Conservation (phyloP, 2,329 filamentous ascomycete species). For the Xylaria sp. region DNA sequence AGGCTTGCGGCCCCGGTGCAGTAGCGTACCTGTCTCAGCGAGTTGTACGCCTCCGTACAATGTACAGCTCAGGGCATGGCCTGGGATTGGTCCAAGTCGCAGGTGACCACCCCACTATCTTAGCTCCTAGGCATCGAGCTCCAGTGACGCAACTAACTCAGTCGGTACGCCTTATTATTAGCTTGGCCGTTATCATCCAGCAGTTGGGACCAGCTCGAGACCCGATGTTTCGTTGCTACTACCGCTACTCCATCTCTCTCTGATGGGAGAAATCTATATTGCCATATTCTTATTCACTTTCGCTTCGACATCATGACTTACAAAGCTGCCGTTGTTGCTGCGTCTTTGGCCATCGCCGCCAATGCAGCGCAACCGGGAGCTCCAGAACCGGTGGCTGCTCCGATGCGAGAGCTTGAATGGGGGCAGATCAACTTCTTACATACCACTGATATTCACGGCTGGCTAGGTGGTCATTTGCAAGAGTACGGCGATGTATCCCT, state of each 20-base stretch:
- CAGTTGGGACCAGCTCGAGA: not conserved
- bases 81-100: not conserved
- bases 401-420: constrained; percentile 86
- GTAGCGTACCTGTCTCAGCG: not conserved
- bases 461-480: constrained; percentile 92
- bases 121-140: constrained; percentile 5
- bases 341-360: constrained; percentile 54
- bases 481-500: constrained; percentile 67
- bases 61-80: not conserved
- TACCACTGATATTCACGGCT: constrained; percentile 95
- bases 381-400: constrained; percentile 79
- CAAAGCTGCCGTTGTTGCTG: constrained; percentile 51
- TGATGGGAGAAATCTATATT: constrained; percentile 20
- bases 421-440: constrained; percentile 98
- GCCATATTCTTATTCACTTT: constrained; percentile 5
- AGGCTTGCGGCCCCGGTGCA: not conserved
- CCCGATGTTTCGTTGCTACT: not conserved
- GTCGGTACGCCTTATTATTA: not conserved
- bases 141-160: constrained; percentile 12
- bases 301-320: constrained; percentile 45
- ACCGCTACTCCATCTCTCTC: constrained; percentile 20
- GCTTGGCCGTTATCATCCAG: not conserved
- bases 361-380: constrained; percentile 80
- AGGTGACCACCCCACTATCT: not conserved
- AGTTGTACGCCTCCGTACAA: too few species aligned